Evolutionary conservation across 164 flowering plant species (phyloP).

Genomic region (Brasenia schreberi): DNA sequence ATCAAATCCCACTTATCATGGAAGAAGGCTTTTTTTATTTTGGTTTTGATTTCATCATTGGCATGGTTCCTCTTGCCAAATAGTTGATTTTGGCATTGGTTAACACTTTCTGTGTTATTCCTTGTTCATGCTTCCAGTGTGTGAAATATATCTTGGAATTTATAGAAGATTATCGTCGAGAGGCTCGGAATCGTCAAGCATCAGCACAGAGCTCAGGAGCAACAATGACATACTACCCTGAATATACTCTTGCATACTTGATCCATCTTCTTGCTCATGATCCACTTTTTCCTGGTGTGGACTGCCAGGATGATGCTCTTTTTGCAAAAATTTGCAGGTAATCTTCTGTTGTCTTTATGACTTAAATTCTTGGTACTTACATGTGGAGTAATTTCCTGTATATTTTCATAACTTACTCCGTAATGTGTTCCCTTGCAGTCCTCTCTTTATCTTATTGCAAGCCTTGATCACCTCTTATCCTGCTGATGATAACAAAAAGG

Average conservation of each 20-base stretch:
- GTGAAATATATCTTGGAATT: constrained; percentile 58
- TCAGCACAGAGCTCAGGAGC: constrained; percentile 20
- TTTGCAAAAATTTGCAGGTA: constrained; percentile 63
- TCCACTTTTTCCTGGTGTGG: constrained; percentile 35
- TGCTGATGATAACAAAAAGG: constrained; percentile 27
- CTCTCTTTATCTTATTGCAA: constrained; percentile 42
- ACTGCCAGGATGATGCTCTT: constrained; percentile 35
- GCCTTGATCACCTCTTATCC: constrained; percentile 30
- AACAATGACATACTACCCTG: constrained; percentile 41
- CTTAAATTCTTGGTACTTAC: too few species aligned
- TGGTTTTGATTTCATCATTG: too few species aligned
- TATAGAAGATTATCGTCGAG: constrained; percentile 37
- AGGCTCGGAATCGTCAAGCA: constrained; percentile 27
- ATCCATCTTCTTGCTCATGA: constrained; percentile 85
- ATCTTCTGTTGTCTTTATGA: too few species aligned
- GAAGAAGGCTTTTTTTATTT: constrained; percentile 1
- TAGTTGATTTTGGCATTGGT: too few species aligned
- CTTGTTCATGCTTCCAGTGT: constrained; percentile 22
- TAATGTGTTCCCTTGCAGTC: constrained; percentile 34
- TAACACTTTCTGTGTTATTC: not conserved
- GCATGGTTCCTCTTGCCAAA: too few species aligned
- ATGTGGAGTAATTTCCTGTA: not conserved
- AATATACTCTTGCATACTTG: constrained; percentile 59
- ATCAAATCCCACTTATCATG: too few species aligned
- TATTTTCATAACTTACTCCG: not conserved